These are phyloP conservation scores for Eragrostis curvula DNA, from an alignment of 176 grass and related monocot genomes.

Conservation along the genomic window DNA sequence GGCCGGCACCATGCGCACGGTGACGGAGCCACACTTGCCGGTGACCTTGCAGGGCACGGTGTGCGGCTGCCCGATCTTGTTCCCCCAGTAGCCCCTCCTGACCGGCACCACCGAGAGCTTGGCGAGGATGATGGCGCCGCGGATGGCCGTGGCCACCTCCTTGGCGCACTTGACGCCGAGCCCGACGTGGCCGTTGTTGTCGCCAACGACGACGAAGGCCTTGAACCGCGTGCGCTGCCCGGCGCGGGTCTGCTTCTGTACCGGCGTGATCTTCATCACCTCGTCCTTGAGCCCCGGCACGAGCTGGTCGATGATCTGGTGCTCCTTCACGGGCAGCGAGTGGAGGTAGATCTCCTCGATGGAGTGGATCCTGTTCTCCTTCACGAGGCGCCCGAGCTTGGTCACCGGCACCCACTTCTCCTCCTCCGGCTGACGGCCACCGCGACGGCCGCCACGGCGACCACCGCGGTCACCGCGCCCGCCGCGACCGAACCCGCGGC, in stretches of 20 bases:
- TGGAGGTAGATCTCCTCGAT: slow-evolving; percentile 91
- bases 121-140: slow-evolving; percentile 86
- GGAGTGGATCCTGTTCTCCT: slow-evolving; percentile 45
- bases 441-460: slow-evolving; percentile 41
- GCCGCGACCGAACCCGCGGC: slow-evolving; percentile 70
- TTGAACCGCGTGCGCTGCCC: slow-evolving; percentile 91
- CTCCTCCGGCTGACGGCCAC: slow-evolving; percentile 63
- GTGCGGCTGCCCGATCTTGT: slow-evolving; percentile 86
- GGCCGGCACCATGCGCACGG: slow-evolving; percentile 84
- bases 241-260: slow-evolving; percentile 94
- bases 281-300: slow-evolving; percentile 78
- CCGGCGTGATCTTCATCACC: slow-evolving; percentile 94
- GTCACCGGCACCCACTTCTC: slow-evolving; percentile 90
- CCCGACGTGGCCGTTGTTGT: slow-evolving; percentile 78
- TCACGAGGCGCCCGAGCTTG: slow-evolving; percentile 87
- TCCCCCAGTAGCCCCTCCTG: slow-evolving; percentile 87
- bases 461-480: slow-evolving; percentile 57
- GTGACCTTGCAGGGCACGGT: slow-evolving; percentile 94
- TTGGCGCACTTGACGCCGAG: slow-evolving; percentile 93
- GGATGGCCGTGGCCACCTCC: slow-evolving; percentile 92
- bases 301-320: slow-evolving; percentile 77
- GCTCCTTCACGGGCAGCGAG: slow-evolving; percentile 90
- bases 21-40: slow-evolving; percentile 84
- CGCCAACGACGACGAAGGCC: slow-evolving; percentile 92
- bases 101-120: slow-evolving; percentile 83